phyloP scores from a whole-genome alignment of 2,329 filamentous ascomycete genomes.

The Colletotrichum eremochloae region DNA sequence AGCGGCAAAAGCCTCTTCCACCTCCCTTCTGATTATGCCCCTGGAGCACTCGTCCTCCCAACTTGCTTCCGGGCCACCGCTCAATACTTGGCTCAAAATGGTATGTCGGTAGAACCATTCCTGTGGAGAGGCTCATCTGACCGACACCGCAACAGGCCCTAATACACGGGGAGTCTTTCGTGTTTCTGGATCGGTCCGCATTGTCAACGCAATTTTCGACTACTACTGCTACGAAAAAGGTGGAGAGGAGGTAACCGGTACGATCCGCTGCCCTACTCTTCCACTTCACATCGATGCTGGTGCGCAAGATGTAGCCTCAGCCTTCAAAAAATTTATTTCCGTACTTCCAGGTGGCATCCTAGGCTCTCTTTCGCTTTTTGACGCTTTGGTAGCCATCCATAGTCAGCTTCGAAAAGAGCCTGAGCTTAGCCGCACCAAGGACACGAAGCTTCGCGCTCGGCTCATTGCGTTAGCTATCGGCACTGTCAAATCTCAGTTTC shows the following conservation, averaged over 20 bases:
- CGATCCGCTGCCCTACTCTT: conserved; percentile 70
- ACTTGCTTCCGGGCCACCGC: conserved; percentile 76
- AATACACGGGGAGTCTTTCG: conserved; percentile 72
- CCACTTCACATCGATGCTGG: conserved; percentile 71
- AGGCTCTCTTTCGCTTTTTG: conserved; percentile 72
- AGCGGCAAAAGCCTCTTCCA: conserved; percentile 74
- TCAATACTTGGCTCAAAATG: conserved; percentile 73
- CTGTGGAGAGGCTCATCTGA: conserved; percentile 38
- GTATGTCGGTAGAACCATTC: conserved; percentile 52
- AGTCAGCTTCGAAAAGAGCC: conserved; percentile 66
- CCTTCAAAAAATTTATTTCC: conserved; percentile 75
- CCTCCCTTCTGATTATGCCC: conserved; percentile 70
- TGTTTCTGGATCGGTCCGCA: conserved; percentile 69
- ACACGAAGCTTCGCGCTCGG: conserved; percentile 70
- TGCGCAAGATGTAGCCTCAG: conserved; percentile 75
- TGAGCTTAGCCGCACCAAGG: conserved; percentile 66
- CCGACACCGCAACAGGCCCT: conserved; percentile 46
- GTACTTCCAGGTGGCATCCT: conserved; percentile 76
- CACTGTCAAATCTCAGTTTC: conserved; percentile 70
- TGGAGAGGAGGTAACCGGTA: conserved; percentile 65
- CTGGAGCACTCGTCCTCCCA: conserved; percentile 69
- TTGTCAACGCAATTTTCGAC: conserved; percentile 71
- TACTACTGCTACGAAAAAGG: conserved; percentile 70
- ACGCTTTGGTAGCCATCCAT: conserved; percentile 72
- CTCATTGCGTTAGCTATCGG: conserved; percentile 74